phyloP scores from a whole-genome alignment of 768 basidiomycete species.

The Mycena latifolia region DNA sequence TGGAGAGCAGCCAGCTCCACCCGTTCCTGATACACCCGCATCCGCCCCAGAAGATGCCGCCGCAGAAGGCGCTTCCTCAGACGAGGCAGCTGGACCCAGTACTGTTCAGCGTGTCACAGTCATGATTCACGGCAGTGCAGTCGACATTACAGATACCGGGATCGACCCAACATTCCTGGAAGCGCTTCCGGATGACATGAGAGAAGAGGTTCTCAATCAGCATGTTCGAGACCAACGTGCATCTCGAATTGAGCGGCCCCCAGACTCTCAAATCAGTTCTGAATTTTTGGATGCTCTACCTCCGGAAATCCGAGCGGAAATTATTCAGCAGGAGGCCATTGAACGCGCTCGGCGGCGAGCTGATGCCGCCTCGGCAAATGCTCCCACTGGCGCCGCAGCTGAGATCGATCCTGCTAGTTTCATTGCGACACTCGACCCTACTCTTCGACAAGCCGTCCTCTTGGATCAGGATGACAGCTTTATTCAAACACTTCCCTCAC shows the following conservation, averaged over 20 bases:
- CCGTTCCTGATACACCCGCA: conserved; percentile 38
- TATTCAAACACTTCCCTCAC: conserved; percentile 83
- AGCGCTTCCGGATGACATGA: conserved; percentile 98
- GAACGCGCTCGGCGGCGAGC: conserved; percentile 76
- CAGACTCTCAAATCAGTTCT: conserved; percentile 90
- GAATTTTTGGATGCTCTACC: conserved; percentile 98
- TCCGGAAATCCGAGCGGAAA: conserved; percentile 96
- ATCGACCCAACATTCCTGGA: conserved; percentile 99
- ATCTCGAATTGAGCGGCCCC: conserved; percentile 77
- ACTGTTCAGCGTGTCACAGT: conserved; percentile 82
- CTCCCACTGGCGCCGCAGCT: conserved; percentile 58
- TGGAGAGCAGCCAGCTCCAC: neutral
- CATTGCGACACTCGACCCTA: conserved; percentile 92
- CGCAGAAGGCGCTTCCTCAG: conserved; percentile 42
- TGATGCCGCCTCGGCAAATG: conserved; percentile 52
- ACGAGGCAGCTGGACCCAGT: conserved; percentile 36
- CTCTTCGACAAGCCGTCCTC: conserved; percentile 90
- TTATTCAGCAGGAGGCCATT: conserved; percentile 93
- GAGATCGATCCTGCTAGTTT: conserved; percentile 93
- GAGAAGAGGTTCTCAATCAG: conserved; percentile 97
- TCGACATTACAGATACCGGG: conserved; percentile 98
- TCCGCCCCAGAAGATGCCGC: conserved; percentile 52
- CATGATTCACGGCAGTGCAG: conserved; percentile 89
- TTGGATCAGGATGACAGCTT: conserved; percentile 91
- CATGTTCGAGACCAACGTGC: conserved; percentile 94